Evolutionary conservation across 352 stramenopile species (phyloP), one percentile per base, ranked within the genome.

Genomic region (Pilasporangium apinafurcum): DNA sequence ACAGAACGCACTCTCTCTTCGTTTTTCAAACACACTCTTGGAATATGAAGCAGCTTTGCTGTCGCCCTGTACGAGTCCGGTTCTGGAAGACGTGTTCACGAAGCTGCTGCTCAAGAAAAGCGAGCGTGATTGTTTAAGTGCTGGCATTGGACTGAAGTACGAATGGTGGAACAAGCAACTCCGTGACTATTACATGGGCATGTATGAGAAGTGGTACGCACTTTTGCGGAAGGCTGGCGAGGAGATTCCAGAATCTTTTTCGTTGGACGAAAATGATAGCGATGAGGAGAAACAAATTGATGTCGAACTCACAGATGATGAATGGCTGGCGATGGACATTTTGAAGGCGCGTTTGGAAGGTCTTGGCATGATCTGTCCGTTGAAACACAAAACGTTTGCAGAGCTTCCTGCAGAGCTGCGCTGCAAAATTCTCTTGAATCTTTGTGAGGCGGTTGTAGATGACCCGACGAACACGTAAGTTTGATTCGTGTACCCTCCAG

Each of bases 161-260:
- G 76, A 89, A 54, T 91, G 78, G 78, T 93, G 81, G 81, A 89
- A 86, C 65, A 88, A 90, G 50, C 81, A 90, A 44, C 58, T 93
- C 47, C 70, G 73, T 8, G 69, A 86, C 47, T 86, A 90, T 60
- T 93, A 91, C 59, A 65, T 83, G 45, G 65, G 67, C 31, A 62
- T 87, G 59, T 93, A 93, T 59, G 64, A 85, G 48, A 85, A 87
- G 39, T 87, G 71, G 78, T 87, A 86, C 48, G 65, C 72, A 29
- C 58, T 91, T 45, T 52, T 90, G 43, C 71, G 71, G 14, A 88
- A 87, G 41, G 76, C 81, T 1, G 72, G 75, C 16, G 78, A 87
- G 42, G 66, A 64, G 37, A 51, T 82, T n/a, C 79, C 73, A 3
- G 68, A 67, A 26, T 73, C 70, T 17, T 82, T 83, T 45, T 83